phyloP scores from a whole-genome alignment of 805 yeast species.

The Ogataea wickerhamii region DNA sequence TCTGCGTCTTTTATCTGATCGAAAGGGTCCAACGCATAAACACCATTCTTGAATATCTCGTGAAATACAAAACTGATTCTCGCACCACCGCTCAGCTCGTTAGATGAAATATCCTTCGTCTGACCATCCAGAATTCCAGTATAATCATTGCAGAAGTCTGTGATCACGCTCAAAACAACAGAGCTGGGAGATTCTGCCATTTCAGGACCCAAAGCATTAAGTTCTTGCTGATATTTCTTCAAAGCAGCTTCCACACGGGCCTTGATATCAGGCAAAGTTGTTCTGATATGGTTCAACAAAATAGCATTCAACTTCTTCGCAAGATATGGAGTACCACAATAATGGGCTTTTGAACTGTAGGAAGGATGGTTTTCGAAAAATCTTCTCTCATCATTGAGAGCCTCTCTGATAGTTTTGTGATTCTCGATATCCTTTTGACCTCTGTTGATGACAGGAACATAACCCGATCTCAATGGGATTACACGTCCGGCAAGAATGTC shows the following conservation, averaged over 20 bases:
- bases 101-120: slow-evolving; percentile 80
- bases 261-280: slow-evolving; percentile 89
- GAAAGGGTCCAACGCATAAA: slow-evolving; percentile 88
- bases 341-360: slow-evolving; percentile 88
- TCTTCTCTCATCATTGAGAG: slow-evolving; percentile 72
- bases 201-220: slow-evolving; percentile 79
- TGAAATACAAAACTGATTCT: slow-evolving; percentile 96
- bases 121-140: slow-evolving; percentile 90
- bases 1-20: slow-evolving; percentile 95
- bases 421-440: slow-evolving; percentile 94
- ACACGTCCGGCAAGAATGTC: slow-evolving; percentile 95
- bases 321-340: slow-evolving; percentile 97
- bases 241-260: slow-evolving; percentile 81
- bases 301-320: slow-evolving; percentile 89
- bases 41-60: slow-evolving; percentile 91
- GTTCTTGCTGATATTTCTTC: slow-evolving; percentile 79
- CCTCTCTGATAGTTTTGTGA: slow-evolving; percentile 83
- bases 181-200: slow-evolving; percentile 86
- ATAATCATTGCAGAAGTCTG: slow-evolving; percentile 89
- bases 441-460: slow-evolving; percentile 94
- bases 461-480: slow-evolving; percentile 91
- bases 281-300: slow-evolving; percentile 83
- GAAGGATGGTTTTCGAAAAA: slow-evolving; percentile 89
- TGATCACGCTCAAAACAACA: slow-evolving; percentile 83
- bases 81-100: slow-evolving; percentile 96